These are phyloP conservation scores for Porcisia hertigi DNA, from an alignment of 208 protist species.

Conservation along the genomic window DNA sequence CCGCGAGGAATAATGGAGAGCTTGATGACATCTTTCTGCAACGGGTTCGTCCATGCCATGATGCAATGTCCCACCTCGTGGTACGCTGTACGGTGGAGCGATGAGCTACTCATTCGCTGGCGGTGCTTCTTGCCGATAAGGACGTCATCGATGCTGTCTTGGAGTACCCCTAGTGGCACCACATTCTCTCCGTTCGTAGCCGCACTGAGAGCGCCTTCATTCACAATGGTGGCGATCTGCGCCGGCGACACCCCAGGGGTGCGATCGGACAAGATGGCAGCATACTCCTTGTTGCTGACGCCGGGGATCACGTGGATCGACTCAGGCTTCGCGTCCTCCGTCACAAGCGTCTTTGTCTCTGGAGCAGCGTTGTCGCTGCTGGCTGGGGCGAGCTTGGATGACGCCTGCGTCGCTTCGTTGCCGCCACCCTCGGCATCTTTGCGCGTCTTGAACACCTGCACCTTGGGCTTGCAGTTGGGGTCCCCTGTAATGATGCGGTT, in stretches of 20 bases:
- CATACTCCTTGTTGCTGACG: slow-evolving; percentile 82
- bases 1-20: slow-evolving; percentile 93
- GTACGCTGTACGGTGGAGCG: slow-evolving; percentile 92
- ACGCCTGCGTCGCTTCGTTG: neutral
- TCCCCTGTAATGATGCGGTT: slow-evolving; percentile 88
- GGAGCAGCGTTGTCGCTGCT: neutral
- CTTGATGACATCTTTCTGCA: slow-evolving; percentile 93
- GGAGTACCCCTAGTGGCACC: slow-evolving; percentile 74
- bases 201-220: slow-evolving; percentile 95
- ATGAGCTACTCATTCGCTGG: slow-evolving; percentile 85
- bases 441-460: slow-evolving; percentile 73
- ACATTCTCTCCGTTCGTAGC: slow-evolving; percentile 79
- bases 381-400: neutral
- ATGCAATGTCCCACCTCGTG: slow-evolving; percentile 98
- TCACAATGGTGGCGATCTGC: slow-evolving; percentile 97
- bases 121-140: slow-evolving; percentile 94
- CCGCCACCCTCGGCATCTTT: slow-evolving; percentile 28
- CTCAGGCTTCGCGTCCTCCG: slow-evolving; percentile 39
- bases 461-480: slow-evolving; percentile 82
- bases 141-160: slow-evolving; percentile 92
- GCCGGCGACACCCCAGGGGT: slow-evolving; percentile 94
- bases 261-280: slow-evolving; percentile 73
- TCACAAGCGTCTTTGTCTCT: slow-evolving; percentile 20
- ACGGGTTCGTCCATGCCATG: slow-evolving; percentile 89
- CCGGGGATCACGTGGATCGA: slow-evolving; percentile 74